Conservation (phyloP, 352 stramenopile genomes). For the Globisporangium yorkense region DNA sequence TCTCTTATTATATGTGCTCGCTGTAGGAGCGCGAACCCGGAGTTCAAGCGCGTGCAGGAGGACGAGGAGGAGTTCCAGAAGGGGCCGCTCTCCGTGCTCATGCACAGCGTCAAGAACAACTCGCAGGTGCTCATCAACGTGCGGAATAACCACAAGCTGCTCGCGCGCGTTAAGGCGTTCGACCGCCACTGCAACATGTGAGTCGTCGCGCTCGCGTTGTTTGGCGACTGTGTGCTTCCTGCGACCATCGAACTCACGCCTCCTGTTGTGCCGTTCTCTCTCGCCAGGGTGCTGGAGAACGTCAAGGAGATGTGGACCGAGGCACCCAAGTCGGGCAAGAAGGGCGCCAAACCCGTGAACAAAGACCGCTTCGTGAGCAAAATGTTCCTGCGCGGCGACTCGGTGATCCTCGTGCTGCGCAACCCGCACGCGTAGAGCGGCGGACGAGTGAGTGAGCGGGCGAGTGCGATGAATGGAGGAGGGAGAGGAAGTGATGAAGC, state of each 20-base stretch:
- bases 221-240: background rate
- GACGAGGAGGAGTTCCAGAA: constrained; percentile 94
- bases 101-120: constrained; percentile 97
- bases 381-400: constrained; percentile 99
- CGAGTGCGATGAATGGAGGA: background rate
- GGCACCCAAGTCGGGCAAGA: constrained; percentile 95
- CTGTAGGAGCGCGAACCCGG: constrained; percentile 22
- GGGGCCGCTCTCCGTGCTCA: constrained; percentile 95
- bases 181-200: constrained; percentile 99
- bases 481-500: background rate
- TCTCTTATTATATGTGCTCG: background rate
- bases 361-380: constrained; percentile 99
- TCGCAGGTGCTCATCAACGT: constrained; percentile 99
- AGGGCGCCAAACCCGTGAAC: constrained; percentile 94
- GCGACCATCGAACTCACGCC: background rate
- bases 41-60: constrained; percentile 86
- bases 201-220: background rate
- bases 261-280: background rate
- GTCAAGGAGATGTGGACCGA: constrained; percentile 99
- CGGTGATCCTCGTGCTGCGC: constrained; percentile 97
- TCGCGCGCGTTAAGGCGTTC: constrained; percentile 99
- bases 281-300: constrained; percentile 95
- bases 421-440: constrained; percentile 89
- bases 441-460: background rate
- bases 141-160: constrained; percentile 99